Evolutionary conservation across 305 asterid species (phyloP).

Genomic region (Fraxinus angustifolia): DNA sequence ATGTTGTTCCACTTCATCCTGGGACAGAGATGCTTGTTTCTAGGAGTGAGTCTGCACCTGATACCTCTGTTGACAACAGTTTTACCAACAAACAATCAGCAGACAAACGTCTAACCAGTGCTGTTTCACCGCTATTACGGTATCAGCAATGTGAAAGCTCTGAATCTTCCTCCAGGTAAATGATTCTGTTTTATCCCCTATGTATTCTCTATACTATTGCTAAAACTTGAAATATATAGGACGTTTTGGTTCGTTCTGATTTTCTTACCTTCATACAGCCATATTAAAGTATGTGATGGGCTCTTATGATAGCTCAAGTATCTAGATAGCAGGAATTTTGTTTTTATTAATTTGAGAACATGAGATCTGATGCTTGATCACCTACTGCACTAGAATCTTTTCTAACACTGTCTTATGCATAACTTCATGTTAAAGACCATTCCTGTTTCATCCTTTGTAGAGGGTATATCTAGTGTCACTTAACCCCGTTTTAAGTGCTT

Average conservation of each 20-base stretch:
- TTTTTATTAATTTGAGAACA: background rate
- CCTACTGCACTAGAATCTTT: background rate
- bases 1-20: slow-evolving; percentile 32
- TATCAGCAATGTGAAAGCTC: slow-evolving; percentile 77
- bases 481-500: background rate
- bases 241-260: background rate
- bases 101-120: slow-evolving; percentile 49
- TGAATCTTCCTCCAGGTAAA: slow-evolving; percentile 81
- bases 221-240: background rate
- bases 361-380: background rate
- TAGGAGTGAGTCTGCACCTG: slow-evolving; percentile 35
- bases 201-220: background rate
- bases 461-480: background rate
- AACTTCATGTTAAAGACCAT: background rate
- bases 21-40: slow-evolving; percentile 40
- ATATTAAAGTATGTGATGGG: slow-evolving; percentile 4
- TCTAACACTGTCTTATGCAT: background rate
- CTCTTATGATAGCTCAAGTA: background rate
- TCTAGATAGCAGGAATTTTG: background rate
- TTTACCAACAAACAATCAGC: slow-evolving; percentile 38
- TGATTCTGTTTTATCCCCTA: slow-evolving; percentile 12
- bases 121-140: slow-evolving; percentile 56
- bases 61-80: slow-evolving; percentile 33
- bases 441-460: background rate
- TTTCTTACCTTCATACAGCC: background rate